phyloP scores from a whole-genome alignment of 192 early-diverging fungal genomes.

The Podila minutissima region DNA sequence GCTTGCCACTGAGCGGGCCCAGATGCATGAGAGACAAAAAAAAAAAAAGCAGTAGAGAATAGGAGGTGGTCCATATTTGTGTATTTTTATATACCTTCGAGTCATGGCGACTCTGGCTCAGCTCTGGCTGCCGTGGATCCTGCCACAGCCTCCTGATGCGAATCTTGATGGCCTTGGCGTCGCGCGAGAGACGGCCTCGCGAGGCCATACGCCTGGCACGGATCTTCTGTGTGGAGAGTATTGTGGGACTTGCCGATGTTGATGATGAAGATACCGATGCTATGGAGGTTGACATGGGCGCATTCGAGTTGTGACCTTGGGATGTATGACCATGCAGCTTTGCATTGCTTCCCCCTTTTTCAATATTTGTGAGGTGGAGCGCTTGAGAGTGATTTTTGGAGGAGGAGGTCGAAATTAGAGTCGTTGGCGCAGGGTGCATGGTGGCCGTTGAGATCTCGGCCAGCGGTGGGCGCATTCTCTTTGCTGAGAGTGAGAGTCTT shows the following conservation, averaged over 20 bases:
- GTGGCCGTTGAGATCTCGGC: conserved; percentile 27
- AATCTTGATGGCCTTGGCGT: conserved; percentile 14
- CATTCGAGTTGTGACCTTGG: neutral
- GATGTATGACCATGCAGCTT: neutral
- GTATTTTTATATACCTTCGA: conserved; percentile 24
- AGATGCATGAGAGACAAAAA: neutral
- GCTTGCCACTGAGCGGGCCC: too few species aligned
- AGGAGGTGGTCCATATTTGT: neutral
- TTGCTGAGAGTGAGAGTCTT: conserved; percentile 18
- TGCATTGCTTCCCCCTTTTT: neutral
- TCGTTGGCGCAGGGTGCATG: neutral
- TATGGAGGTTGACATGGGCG: neutral
- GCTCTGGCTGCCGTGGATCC: conserved; percentile 22
- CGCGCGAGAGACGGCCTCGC: conserved; percentile 12
- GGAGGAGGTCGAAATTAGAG: neutral
- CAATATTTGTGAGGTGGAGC: neutral
- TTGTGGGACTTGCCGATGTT: neutral
- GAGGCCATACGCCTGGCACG: neutral
- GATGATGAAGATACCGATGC: neutral
- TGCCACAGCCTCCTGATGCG: conserved; percentile 40
- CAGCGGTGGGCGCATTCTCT: conserved; percentile 33
- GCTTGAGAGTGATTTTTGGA: neutral
- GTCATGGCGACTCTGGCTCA: conserved; percentile 6
- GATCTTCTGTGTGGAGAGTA: neutral
- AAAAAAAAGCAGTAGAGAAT: neutral